Evolutionary conservation across 164 flowering plant genomes (phyloP).

Genomic region (Vitis riparia): DNA sequence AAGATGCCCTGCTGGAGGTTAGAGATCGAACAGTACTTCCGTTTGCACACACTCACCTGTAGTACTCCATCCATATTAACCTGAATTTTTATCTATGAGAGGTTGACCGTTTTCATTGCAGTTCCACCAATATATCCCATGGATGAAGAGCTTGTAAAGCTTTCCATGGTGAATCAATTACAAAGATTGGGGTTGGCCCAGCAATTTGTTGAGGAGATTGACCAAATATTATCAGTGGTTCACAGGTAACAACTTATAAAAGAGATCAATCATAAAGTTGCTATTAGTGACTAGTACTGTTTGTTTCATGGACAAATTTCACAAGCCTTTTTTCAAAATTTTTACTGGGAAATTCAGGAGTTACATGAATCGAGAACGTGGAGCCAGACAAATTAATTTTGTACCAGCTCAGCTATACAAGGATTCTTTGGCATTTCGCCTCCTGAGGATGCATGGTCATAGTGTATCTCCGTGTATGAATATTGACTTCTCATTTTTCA

Average conservation of each 20-base stretch:
- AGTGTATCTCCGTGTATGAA: constrained; percentile 32
- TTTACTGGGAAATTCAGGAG: constrained; percentile 13
- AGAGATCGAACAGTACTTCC: neutral
- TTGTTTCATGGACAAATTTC: neutral
- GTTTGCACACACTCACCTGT: too few species aligned
- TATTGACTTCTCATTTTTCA: neutral
- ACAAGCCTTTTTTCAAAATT: too few species aligned
- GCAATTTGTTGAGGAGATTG: constrained; percentile 17
- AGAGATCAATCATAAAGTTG: neutral
- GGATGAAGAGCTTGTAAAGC: constrained; percentile 21
- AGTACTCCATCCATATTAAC: too few species aligned
- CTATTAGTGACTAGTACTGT: neutral
- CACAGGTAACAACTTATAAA: constrained; percentile 22
- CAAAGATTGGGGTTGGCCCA: constrained; percentile 22
- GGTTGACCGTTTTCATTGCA: constrained; percentile 7
- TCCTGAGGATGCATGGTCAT: constrained; percentile 43
- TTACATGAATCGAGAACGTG: constrained; percentile 14
- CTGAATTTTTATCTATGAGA: too few species aligned
- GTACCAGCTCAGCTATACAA: constrained; percentile 27
- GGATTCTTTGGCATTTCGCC: constrained; percentile 41
- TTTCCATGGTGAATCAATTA: constrained; percentile 32
- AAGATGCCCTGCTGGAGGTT: constrained; percentile 35
- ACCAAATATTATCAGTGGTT: constrained; percentile 18
- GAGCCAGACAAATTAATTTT: neutral
- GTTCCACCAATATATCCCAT: constrained; percentile 25